phyloP scores from a whole-genome alignment of 208 protist species.

The Leishmania gerbilli region DNA sequence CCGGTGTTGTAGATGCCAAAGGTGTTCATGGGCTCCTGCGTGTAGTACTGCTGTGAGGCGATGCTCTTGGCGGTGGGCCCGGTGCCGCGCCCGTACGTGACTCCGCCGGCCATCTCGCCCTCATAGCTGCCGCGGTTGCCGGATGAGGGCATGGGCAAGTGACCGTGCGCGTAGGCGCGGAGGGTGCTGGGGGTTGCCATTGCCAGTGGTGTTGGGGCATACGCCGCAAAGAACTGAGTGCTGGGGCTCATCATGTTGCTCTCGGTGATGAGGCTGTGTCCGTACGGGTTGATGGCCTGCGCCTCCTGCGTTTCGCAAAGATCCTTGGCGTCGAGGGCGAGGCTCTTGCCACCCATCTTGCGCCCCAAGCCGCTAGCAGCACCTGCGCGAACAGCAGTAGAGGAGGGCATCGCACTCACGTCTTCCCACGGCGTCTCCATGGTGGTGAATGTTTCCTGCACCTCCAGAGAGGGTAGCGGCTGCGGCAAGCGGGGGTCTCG shows the following conservation, averaged over 20 bases:
- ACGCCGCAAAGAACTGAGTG: constrained; percentile 88
- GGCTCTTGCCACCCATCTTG: constrained; percentile 33
- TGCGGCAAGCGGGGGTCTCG: constrained; percentile 69
- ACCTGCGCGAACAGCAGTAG: constrained; percentile 2
- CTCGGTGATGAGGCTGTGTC: constrained; percentile 51
- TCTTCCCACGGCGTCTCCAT: constrained; percentile 77
- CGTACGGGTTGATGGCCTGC: constrained; percentile 82
- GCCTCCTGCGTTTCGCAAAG: constrained; percentile 72
- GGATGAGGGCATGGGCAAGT: constrained; percentile 48
- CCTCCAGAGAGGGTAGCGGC: constrained; percentile 67
- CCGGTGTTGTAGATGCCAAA: constrained; percentile 50
- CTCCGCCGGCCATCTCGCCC: constrained; percentile 15
- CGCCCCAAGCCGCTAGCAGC: constrained; percentile 10
- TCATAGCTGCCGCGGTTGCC: constrained; percentile 19
- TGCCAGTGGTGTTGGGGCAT: constrained; percentile 78
- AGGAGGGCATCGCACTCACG: constrained; percentile 14
- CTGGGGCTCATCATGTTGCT: constrained; percentile 74
- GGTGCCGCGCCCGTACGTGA: constrained; percentile 18
- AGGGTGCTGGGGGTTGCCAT: constrained; percentile 80
- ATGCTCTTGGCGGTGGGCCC: constrained; percentile 40
- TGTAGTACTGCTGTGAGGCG: constrained; percentile 87
- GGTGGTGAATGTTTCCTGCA: constrained; percentile 57
- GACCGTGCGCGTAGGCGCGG: constrained; percentile 74
- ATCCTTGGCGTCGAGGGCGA: constrained; percentile 76
- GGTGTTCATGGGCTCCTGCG: constrained; percentile 78